Conservation (phyloP, 495 filamentous ascomycete genomes). For the Staphylotrichum longicolle region DNA sequence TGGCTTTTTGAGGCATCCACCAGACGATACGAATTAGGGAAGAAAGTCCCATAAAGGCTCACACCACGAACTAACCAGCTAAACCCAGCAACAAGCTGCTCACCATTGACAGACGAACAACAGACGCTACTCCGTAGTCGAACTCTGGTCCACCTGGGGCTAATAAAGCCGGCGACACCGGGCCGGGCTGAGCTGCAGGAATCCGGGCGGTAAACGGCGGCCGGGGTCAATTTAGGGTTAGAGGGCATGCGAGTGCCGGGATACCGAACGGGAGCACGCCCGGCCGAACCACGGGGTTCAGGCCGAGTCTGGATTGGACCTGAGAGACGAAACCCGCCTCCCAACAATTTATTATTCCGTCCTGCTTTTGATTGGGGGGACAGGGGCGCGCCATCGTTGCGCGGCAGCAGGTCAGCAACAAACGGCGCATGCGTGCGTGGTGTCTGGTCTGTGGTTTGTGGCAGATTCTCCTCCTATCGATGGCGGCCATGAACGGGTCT, state of each 20-base stretch:
- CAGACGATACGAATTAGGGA: not conserved
- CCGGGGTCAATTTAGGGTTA: not conserved
- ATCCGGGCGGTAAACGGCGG: not conserved
- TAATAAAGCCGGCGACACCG: not conserved
- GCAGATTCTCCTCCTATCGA: slow-evolving; percentile 16
- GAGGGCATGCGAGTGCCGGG: slow-evolving; percentile 4
- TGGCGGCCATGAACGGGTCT: not conserved
- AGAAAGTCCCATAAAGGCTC: not conserved
- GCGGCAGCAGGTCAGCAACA: slow-evolving; percentile 1
- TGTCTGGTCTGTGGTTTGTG: slow-evolving; percentile 4
- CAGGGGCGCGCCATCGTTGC: slow-evolving; percentile 2
- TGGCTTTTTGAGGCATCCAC: too few species aligned
- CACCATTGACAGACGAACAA: not conserved
- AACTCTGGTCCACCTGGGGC: too few species aligned
- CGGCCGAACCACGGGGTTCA: slow-evolving; percentile 5
- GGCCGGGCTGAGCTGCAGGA: not conserved
- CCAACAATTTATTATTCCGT: too few species aligned
- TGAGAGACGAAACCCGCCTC: too few species aligned
- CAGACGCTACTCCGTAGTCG: too few species aligned
- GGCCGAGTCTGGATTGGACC: not conserved
- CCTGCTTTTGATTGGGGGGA: too few species aligned
- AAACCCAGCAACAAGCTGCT: too few species aligned
- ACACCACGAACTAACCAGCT: too few species aligned
- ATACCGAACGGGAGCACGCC: slow-evolving; percentile 3
- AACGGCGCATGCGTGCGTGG: not conserved